phyloP scores from a whole-genome alignment of 2,329 filamentous ascomycete species.

The Paraphaeosphaeria sporulosa region DNA sequence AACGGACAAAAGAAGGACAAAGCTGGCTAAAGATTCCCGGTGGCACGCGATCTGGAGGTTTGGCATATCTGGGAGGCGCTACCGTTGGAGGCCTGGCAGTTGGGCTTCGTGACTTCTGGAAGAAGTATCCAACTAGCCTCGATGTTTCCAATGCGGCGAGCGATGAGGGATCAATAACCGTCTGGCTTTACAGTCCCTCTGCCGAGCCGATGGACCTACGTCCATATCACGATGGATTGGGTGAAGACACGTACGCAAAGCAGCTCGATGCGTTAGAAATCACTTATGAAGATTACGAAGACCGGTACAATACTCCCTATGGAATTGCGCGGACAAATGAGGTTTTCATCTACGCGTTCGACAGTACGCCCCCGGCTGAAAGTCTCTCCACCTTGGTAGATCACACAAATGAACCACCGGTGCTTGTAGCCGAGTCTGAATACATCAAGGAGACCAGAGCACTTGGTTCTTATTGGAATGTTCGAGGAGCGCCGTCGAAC shows the following conservation, averaged over 20 bases:
- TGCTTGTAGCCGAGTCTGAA: constrained; percentile 57
- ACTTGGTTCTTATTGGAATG: constrained; percentile 64
- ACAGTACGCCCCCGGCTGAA: constrained; percentile 60
- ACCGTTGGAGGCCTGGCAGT: constrained; percentile 66
- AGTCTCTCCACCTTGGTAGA: constrained; percentile 54
- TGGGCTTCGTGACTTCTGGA: constrained; percentile 69
- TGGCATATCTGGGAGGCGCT: constrained; percentile 67
- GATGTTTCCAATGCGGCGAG: constrained; percentile 62
- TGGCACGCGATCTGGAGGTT: constrained; percentile 62
- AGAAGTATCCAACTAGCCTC: constrained; percentile 66
- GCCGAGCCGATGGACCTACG: constrained; percentile 64
- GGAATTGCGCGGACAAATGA: constrained; percentile 68
- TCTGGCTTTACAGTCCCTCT: constrained; percentile 68
- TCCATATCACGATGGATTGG: constrained; percentile 66
- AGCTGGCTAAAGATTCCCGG: constrained; percentile 67
- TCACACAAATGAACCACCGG: constrained; percentile 61
- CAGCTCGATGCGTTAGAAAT: constrained; percentile 68
- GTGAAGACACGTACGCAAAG: constrained; percentile 63
- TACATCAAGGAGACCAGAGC: constrained; percentile 62
- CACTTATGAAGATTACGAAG: constrained; percentile 70
- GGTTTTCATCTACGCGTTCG: constrained; percentile 62
- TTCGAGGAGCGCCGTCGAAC: constrained; percentile 39
- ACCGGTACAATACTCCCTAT: constrained; percentile 62
- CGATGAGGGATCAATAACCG: constrained; percentile 61
- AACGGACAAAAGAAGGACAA: constrained; percentile 65